Conservation (phyloP, 495 filamentous ascomycete genomes). For the Hypoxylon lenormandii region DNA sequence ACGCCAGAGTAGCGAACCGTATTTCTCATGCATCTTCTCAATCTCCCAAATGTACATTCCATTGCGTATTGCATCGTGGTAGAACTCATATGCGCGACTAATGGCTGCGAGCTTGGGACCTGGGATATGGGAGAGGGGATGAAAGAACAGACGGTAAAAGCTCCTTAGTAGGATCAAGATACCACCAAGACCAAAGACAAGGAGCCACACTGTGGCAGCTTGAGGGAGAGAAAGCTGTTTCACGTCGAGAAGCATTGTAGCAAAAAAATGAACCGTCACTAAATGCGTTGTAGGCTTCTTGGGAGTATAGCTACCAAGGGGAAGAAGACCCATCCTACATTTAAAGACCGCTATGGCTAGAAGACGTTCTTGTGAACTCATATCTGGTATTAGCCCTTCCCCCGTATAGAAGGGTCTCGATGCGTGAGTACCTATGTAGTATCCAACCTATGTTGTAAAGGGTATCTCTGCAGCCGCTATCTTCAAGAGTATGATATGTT, state of each 20-base stretch:
- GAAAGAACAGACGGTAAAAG: slow-evolving; percentile 62
- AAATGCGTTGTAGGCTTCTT: too few relatives aligned
- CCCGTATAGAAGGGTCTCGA: too few relatives aligned
- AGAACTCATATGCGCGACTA: slow-evolving; percentile 59
- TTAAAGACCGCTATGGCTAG: too few relatives aligned
- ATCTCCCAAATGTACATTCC: slow-evolving; percentile 58
- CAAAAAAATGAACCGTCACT: not conserved
- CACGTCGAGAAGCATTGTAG: not conserved
- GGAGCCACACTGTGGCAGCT: not conserved
- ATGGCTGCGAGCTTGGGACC: slow-evolving; percentile 62
- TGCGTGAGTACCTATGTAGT: too few relatives aligned
- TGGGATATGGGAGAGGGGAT: slow-evolving; percentile 61
- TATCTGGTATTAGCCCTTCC: too few relatives aligned
- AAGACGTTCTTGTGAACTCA: too few relatives aligned
- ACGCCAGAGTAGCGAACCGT: slow-evolving; percentile 49
- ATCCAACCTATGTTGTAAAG: too few relatives aligned
- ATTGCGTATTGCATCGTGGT: slow-evolving; percentile 56
- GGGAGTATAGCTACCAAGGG: too few relatives aligned
- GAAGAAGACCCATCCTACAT: too few relatives aligned
- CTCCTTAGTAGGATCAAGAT: not conserved
- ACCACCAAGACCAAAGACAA: not conserved
- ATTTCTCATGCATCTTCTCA: slow-evolving; percentile 58
- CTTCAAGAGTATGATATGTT: too few relatives aligned
- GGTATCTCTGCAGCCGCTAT: too few relatives aligned
- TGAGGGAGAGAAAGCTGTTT: not conserved